A percentile compares a stretch with the other conserved stretches of the same genome.
These are phyloP conservation scores for Calvatia gigantea DNA, from an alignment of 768 basidiomycete species.

Conservation along the genomic window DNA sequence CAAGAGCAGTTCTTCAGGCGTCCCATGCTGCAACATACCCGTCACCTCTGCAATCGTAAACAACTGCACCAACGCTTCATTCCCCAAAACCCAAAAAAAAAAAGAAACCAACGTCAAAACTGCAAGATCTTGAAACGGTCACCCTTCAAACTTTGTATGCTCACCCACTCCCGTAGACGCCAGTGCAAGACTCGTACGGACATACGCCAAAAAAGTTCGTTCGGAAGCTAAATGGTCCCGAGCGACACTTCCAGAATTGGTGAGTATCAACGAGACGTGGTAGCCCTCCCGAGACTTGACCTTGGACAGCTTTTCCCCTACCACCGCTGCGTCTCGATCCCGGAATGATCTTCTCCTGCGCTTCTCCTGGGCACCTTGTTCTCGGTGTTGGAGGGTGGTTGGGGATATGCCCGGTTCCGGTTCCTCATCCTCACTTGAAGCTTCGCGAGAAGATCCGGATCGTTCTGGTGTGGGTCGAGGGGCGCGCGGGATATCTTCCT, in stretches of 20 bases:
- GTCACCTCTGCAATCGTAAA: conserved; percentile 14
- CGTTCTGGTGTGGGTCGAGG: not conserved
- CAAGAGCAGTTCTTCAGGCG: not conserved
- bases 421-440: not conserved
- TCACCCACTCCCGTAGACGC: conserved; percentile 50
- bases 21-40: not conserved
- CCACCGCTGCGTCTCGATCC: too few species aligned
- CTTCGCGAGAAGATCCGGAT: not conserved
- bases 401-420: not conserved
- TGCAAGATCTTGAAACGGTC: not conserved
- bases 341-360: not conserved
- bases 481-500: not conserved
- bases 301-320: not conserved
- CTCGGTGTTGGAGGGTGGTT: not conserved
- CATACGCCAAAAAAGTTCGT: conserved; percentile 52
- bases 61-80: conserved; percentile 15
- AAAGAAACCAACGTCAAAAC: not conserved
- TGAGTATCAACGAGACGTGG: conserved; percentile 24
- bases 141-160: conserved; percentile 18
- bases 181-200: conserved; percentile 51
- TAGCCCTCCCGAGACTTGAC: conserved; percentile 10
- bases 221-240: conserved; percentile 55
- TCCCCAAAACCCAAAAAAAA: too few species aligned
- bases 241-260: conserved; percentile 51
- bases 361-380: not conserved